Evolutionary conservation across 208 protist species (phyloP).

Genomic region (Porcisia deanei): DNA sequence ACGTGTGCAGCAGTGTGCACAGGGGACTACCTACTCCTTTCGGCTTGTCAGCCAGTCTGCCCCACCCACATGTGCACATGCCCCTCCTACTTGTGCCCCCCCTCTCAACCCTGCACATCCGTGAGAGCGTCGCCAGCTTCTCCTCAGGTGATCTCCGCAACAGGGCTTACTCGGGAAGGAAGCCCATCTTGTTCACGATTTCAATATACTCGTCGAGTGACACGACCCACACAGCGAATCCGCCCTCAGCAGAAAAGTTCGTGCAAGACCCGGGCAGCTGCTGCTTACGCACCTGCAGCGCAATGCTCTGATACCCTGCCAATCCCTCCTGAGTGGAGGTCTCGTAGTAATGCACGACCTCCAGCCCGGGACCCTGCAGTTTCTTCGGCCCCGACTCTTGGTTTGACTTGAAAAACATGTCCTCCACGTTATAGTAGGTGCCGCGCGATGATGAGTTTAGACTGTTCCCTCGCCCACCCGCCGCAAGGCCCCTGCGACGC

Average conservation of each 20-base stretch:
- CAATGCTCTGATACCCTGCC: conserved; percentile 32
- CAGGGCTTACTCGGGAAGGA: conserved; percentile 8
- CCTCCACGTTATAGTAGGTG: conserved; percentile 33
- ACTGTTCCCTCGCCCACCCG: background rate
- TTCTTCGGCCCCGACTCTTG: background rate
- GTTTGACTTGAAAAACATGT: conserved; percentile 11
- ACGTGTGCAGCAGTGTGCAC: conserved; percentile 1
- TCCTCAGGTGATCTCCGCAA: background rate
- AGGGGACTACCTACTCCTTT: too few species aligned
- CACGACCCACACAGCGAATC: conserved; percentile 40
- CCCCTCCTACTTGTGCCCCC: background rate
- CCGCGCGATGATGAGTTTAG: background rate
- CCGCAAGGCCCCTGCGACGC: background rate
- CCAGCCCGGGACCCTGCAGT: conserved; percentile 25
- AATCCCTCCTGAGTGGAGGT: conserved; percentile 31
- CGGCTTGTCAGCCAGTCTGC: background rate
- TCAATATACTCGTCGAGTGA: conserved; percentile 25
- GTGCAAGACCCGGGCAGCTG: conserved; percentile 28
- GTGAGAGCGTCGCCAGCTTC: background rate
- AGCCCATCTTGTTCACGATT: conserved; percentile 17
- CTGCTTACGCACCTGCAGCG: conserved; percentile 28
- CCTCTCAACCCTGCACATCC: background rate
- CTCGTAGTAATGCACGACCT: conserved; percentile 44
- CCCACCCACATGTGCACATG: too few species aligned
- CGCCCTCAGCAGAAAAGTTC: conserved; percentile 33